Conservation (phyloP, 1,284 basidiomycete genomes). For the Naganishia liquefaciens region DNA sequence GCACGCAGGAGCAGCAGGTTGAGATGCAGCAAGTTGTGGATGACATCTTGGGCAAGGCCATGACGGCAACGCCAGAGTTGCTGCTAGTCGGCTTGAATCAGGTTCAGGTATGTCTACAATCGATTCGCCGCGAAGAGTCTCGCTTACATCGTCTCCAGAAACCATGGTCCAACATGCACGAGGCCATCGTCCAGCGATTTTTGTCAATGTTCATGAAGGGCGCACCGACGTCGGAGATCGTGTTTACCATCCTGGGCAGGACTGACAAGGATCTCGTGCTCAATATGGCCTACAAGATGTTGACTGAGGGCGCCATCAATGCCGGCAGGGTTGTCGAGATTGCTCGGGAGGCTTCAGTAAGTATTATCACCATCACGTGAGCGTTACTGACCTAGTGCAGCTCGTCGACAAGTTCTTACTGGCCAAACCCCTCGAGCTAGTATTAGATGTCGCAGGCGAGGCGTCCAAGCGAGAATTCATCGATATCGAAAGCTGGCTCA, state of each 20-base stretch:
- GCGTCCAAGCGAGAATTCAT: slow-evolving; percentile 91
- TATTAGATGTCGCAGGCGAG: slow-evolving; percentile 87
- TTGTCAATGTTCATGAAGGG: slow-evolving; percentile 87
- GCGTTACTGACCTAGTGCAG: slow-evolving; percentile 27
- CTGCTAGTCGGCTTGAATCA: slow-evolving; percentile 91
- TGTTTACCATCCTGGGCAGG: slow-evolving; percentile 72
- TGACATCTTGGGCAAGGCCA: slow-evolving; percentile 30
- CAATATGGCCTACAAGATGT: slow-evolving; percentile 84
- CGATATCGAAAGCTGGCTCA: slow-evolving; percentile 94
- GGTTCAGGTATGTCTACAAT: slow-evolving; percentile 71
- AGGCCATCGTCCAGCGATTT: slow-evolving; percentile 81
- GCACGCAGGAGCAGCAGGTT: slow-evolving; percentile 13
- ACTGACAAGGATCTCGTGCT: slow-evolving; percentile 82
- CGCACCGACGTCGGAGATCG: slow-evolving; percentile 90
- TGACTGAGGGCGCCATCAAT: slow-evolving; percentile 87
- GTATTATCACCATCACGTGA: slow-evolving; percentile 34
- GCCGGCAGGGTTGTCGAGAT: slow-evolving; percentile 93
- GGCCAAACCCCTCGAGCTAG: slow-evolving; percentile 80
- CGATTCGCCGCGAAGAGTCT: not conserved
- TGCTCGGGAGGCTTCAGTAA: slow-evolving; percentile 87
- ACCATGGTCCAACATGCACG: slow-evolving; percentile 82
- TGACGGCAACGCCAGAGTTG: slow-evolving; percentile 85
- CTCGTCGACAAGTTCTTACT: slow-evolving; percentile 83
- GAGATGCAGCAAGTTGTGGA: slow-evolving; percentile 28
- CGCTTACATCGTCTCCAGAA: slow-evolving; percentile 56